Base-by-base conservation (phyloP, 2,329 filamentous ascomycete species). In the Emydomyces testavorans region DNA sequence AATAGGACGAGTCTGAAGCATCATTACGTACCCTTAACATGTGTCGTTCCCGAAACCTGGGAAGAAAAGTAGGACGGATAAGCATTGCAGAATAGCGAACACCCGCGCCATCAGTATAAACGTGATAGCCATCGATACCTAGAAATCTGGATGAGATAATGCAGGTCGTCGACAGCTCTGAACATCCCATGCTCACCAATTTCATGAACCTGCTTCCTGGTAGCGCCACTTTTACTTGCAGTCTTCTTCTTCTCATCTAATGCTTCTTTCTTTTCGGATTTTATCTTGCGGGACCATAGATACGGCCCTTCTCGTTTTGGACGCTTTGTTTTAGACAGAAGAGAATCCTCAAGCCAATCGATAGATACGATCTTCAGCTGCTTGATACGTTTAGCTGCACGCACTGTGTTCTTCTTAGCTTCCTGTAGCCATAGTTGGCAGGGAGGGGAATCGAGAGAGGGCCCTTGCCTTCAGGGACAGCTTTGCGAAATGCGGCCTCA, bases 71-170 rank as follows among this genome's bases (percentile, higher is more conserved):
- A 59, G 58, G 60, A 24, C 82, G 76, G 2, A 72, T 72, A 11
- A 92, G 65, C 0, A 71, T 70, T 49, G 85, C 65, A 46, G 80
- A 71, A 64, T 86, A 87, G 3, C 68, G 62, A 60, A 86, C 85
- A 40, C 73, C 75, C 0, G 73, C 74, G 2, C 57, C 48, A 59
- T 92, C 85, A 15, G 63, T 65, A 62, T 83, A 87, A 51, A 84
- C 62, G 51, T 78, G 79, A 57, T 80, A 78, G n/a, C 77, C 67
- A 28, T 71, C 79, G 82, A 49, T 39, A 26, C n/a, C n/a, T n/a
- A n/a, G n/a, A n/a, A n/a, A 49, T 35, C 31, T 31, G 28, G 18
- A 23, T 46, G 3, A 35, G 35, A 36, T 10, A 2, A 10, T 11
- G 16, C 15, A 11, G 11, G 16, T n/a, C 11, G 15, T 4, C 7